Percentiles rank a stretch among this genome's conserved stretches.
Conservation (phyloP, 768 basidiomycete genomes). For the Coprinellus aureogranulatus region DNA sequence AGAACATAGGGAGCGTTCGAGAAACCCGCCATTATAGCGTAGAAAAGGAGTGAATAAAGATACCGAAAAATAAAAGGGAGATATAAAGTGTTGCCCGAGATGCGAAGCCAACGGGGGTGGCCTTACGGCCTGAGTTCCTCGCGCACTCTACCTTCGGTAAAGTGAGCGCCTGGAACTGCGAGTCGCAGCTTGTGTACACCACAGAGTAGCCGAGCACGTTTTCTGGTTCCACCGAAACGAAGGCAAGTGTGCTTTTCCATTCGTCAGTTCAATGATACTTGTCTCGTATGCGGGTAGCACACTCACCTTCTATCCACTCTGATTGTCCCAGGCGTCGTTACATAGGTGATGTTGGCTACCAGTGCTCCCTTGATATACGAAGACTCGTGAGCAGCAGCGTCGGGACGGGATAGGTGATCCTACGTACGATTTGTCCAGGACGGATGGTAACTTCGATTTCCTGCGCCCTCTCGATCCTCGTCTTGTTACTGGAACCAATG, state of each 20-base stretch:
- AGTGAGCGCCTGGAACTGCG: not conserved
- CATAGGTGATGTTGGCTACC: not conserved
- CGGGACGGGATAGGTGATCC: not conserved
- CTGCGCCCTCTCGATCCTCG: not conserved
- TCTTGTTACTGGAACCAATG: not conserved
- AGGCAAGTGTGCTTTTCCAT: not conserved
- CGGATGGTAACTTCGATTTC: not conserved
- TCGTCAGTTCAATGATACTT: not conserved
- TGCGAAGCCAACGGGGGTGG: no score
- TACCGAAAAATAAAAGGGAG: no score
- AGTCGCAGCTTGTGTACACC: not conserved
- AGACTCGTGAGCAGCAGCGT: not conserved
- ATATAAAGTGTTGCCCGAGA: no score
- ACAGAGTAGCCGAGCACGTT: not conserved
- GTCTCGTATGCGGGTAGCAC: not conserved
- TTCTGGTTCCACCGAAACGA: not conserved
- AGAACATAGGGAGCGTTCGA: no score
- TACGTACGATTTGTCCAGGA: not conserved
- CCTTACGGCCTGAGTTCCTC: no score
- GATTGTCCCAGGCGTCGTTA: not conserved
- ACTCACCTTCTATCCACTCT: not conserved
- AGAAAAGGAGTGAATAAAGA: no score
- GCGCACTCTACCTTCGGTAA: not conserved
- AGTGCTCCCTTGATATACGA: not conserved
- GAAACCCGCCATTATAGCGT: no score